Evolutionary conservation across 345 rosid genomes (phyloP).

Genomic region (Lagerstroemia speciosa): DNA sequence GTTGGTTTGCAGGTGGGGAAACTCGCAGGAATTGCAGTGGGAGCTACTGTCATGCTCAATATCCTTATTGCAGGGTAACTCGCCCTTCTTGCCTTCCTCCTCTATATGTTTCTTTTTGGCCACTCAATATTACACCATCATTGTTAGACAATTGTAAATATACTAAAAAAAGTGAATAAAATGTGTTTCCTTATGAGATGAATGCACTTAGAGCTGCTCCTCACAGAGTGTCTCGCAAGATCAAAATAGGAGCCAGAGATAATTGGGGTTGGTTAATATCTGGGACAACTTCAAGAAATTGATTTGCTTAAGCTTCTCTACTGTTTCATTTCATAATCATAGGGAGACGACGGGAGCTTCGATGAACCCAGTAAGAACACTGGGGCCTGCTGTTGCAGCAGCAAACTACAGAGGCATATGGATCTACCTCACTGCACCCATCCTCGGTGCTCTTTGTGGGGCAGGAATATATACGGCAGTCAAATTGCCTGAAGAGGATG

Average conservation of each 20-base stretch:
- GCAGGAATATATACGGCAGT: constrained; percentile 76
- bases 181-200: no score
- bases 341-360: constrained; percentile 73
- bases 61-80: constrained; percentile 75
- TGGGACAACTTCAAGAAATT: no score
- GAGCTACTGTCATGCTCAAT: constrained; percentile 91
- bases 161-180: no score
- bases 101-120: no score
- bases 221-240: no score
- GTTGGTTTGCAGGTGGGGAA: constrained; percentile 58
- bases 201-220: no score
- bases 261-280: no score
- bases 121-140: no score
- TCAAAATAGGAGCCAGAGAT: no score
- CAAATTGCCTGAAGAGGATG: constrained; percentile 61
- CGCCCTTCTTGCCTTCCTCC: no score
- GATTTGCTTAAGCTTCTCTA: not conserved
- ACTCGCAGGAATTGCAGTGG: constrained; percentile 85
- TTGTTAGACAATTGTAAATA: no score
- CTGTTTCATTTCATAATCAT: constrained; percentile 28
- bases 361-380: constrained; percentile 83
- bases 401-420: constrained; percentile 76
- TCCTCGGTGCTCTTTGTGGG: constrained; percentile 75
- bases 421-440: constrained; percentile 78
- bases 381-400: constrained; percentile 82